Conservation (phyloP, 2,329 filamentous ascomycete species). For the Cladobotryum mycophilum region DNA sequence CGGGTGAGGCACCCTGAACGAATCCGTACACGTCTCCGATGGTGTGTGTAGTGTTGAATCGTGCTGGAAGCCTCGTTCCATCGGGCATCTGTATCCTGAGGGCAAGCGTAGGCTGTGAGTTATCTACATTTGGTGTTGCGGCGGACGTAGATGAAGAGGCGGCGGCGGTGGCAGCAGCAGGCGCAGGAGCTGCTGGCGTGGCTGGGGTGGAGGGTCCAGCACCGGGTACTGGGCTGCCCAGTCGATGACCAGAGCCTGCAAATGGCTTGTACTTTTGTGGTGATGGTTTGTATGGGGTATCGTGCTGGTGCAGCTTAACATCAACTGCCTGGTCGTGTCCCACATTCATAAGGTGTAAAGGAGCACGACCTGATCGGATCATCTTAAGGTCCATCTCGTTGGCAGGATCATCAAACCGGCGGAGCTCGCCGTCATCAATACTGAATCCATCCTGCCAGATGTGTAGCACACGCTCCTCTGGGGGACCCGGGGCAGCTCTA, state of each 20-base stretch:
- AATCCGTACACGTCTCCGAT: conserved; percentile 73
- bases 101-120: conserved; percentile 59
- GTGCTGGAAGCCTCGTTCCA: conserved; percentile 67
- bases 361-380: conserved; percentile 71
- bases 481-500: conserved; percentile 29
- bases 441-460: conserved; percentile 83
- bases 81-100: conserved; percentile 75
- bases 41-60: conserved; percentile 76
- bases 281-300: conserved; percentile 61
- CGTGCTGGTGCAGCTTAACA: conserved; percentile 71
- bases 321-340: conserved; percentile 69
- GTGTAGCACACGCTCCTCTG: conserved; percentile 64
- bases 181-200: conserved; percentile 21
- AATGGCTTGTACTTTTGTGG: conserved; percentile 76
- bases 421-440: conserved; percentile 72
- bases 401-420: conserved; percentile 70
- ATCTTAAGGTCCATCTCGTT: conserved; percentile 67
- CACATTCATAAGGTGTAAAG: conserved; percentile 72
- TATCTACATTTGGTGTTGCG: conserved; percentile 44
- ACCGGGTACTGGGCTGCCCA: conserved; percentile 72
- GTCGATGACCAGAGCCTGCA: conserved; percentile 61
- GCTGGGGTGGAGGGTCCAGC: conserved; percentile 23
- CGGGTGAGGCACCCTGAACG: conserved; percentile 57
- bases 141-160: conserved; percentile 29
- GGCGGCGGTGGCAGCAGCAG: conserved; percentile 28